A percentile compares a stretch with the other conserved stretches of the same genome.
Evolutionary conservation across 805 yeast genomes (phyloP).

Genomic region (Isabelozyma heimii): DNA sequence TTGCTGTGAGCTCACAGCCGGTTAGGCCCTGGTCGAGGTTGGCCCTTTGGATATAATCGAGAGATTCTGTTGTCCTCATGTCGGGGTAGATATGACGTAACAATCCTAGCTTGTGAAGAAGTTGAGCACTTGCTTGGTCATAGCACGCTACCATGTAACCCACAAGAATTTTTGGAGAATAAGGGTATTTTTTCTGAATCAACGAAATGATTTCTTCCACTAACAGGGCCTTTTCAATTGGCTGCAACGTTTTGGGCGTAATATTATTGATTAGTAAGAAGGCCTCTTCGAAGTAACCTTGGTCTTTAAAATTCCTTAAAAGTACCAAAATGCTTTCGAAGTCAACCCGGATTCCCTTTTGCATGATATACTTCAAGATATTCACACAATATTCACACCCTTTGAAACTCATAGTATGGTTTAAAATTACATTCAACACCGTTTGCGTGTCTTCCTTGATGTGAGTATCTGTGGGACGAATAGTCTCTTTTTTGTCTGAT

Average conservation of each 20-base stretch:
- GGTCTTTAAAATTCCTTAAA: slow-evolving; percentile 26
- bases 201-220: slow-evolving; percentile 30
- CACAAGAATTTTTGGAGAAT: slow-evolving; percentile 31
- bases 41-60: slow-evolving; percentile 22
- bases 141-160: slow-evolving; percentile 36
- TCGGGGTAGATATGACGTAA: slow-evolving; percentile 22
- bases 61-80: slow-evolving; percentile 6
- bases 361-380: slow-evolving; percentile 30
- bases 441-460: slow-evolving; percentile 20
- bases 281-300: slow-evolving; percentile 32
- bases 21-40: slow-evolving; percentile 25
- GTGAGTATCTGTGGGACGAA: slow-evolving; percentile 10
- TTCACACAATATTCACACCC: slow-evolving; percentile 31
- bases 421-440: slow-evolving; percentile 25
- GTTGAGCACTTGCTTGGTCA: slow-evolving; percentile 9
- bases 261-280: slow-evolving; percentile 30
- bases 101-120: slow-evolving; percentile 25
- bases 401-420: slow-evolving; percentile 35
- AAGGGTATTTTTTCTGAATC: slow-evolving; percentile 25
- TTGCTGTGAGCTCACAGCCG: slow-evolving; percentile 10
- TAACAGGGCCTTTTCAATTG: slow-evolving; percentile 15
- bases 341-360: slow-evolving; percentile 21
- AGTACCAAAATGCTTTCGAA: slow-evolving; percentile 23
- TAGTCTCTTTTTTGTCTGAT: background rate
- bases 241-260: slow-evolving; percentile 16